Evolutionary conservation across 306 rosid genomes (phyloP), one percentile per base, ranked within the genome.

Genomic region (Cyamopsis tetragonoloba): DNA sequence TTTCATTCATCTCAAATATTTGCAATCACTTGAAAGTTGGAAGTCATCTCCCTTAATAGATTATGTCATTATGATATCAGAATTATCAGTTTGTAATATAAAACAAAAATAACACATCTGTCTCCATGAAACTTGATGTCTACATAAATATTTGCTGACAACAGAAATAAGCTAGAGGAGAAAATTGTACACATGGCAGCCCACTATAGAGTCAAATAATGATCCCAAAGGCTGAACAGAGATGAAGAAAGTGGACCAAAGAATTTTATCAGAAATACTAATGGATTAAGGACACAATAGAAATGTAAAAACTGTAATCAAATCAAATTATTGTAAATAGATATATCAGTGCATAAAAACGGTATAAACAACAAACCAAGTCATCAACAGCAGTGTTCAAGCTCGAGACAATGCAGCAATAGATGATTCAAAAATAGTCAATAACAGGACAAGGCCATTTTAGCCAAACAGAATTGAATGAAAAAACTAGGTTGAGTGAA

Each of bases 201-300:
- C 63, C n/a, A 38, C 19, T 39, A 51, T 8, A 30, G 47, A 12
- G 42, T 48, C 27, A 54, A 63, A 53, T 28, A 9, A 30, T 49
- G 35, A 39, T 27, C 59, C 15, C 39, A 51, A 39, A 44, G 28
- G 71, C 28, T n/a, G 32, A 18, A 20, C 14, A 2, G 10, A n/a
- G 66, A 42, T 50, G 68, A 37, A 66, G 76, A 62, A 70, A 43
- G 27, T 7, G 31, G 62, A 44, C 24, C 11, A 51, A 44, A 41
- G 27, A 44, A 69, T n/a, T 26, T 55, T 55, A n/a, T 31, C 43
- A 31, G 39, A 70, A 57, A 28, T 3, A 43, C 48, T 4, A 44
- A 28, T 19, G 19, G 62, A 39, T 49, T 51, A 30, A 51, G 44
- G 55, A 20, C 68, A 46, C 54, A 26, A 5, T 12, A 26, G 17